phyloP scores from a whole-genome alignment of 345 rosid species.

The Rubroshorea leprosula region DNA sequence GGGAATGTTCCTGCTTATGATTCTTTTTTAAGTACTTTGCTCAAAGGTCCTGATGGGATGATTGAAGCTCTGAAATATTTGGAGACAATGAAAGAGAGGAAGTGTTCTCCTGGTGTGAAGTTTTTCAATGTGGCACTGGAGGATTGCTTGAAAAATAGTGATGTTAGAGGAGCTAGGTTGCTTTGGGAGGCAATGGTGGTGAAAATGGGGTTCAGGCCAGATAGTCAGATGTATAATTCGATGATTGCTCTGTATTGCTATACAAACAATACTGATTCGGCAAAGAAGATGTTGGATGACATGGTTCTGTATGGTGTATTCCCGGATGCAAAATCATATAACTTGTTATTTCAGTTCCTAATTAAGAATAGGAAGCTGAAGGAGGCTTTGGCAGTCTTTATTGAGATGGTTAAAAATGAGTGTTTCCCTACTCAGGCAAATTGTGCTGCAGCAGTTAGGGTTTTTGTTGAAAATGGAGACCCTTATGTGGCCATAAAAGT shows the following conservation, averaged over 20 bases:
- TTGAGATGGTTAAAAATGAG: conserved; percentile 55
- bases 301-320: conserved; percentile 47
- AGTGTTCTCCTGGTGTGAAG: conserved; percentile 44
- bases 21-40: conserved; percentile 38
- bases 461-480: conserved; percentile 29
- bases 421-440: conserved; percentile 28
- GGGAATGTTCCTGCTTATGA: conserved; percentile 47
- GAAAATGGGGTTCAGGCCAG: conserved; percentile 33
- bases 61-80: conserved; percentile 31
- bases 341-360: conserved; percentile 39
- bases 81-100: conserved; percentile 23
- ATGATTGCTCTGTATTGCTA: conserved; percentile 43
- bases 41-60: conserved; percentile 36
- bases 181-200: conserved; percentile 43
- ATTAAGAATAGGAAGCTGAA: conserved; percentile 34
- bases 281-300: conserved; percentile 39
- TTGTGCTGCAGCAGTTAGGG: conserved; percentile 35
- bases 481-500: conserved; percentile 37
- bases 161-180: conserved; percentile 31
- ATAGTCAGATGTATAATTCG: conserved; percentile 40
- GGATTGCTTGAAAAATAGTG: conserved; percentile 24
- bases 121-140: conserved; percentile 33
- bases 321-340: conserved; percentile 41
- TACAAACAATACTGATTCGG: conserved; percentile 24
- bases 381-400: conserved; percentile 35